Conservation (phyloP, 768 basidiomycete genomes). For the Tricholoma bakamatsutake region DNA sequence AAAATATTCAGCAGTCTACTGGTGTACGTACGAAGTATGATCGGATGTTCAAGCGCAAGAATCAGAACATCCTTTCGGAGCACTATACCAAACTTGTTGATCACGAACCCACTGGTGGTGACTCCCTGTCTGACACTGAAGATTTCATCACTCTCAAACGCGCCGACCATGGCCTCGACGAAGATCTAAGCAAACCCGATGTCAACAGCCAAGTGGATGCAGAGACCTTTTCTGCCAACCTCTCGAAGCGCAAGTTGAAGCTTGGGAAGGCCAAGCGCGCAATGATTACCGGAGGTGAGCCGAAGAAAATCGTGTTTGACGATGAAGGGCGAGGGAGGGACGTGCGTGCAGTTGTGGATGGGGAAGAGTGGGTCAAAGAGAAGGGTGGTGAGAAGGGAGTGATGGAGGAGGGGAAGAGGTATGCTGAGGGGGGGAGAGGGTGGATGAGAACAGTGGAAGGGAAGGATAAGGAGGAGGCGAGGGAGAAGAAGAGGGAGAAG, state of each 20-base stretch:
- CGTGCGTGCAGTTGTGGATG: conserved; percentile 76
- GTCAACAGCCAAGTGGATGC: conserved; percentile 39
- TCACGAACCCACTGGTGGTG: conserved; percentile 39
- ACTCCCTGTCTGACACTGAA: conserved; percentile 30
- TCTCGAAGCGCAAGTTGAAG: conserved; percentile 88
- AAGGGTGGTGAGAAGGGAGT: conserved; percentile 61
- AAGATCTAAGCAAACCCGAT: background rate
- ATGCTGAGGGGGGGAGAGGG: conserved; percentile 66
- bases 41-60: conserved; percentile 95
- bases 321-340: conserved; percentile 79
- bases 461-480: conserved; percentile 75
- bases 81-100: conserved; percentile 89
- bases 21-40: conserved; percentile 90
- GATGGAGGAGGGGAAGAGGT: conserved; percentile 59
- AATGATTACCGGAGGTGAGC: conserved; percentile 53
- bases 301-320: conserved; percentile 84
- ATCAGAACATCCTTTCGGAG: conserved; percentile 85
- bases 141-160: conserved; percentile 95
- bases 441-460: conserved; percentile 69
- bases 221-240: conserved; percentile 31
- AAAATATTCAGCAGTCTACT: conserved; percentile 16
- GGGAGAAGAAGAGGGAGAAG: conserved; percentile 81
- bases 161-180: conserved; percentile 55
- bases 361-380: conserved; percentile 62
- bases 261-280: conserved; percentile 69